These are phyloP conservation scores for Termitomyces sp. DNA, from an alignment of 768 basidiomycete genomes.

Conservation along the genomic window DNA sequence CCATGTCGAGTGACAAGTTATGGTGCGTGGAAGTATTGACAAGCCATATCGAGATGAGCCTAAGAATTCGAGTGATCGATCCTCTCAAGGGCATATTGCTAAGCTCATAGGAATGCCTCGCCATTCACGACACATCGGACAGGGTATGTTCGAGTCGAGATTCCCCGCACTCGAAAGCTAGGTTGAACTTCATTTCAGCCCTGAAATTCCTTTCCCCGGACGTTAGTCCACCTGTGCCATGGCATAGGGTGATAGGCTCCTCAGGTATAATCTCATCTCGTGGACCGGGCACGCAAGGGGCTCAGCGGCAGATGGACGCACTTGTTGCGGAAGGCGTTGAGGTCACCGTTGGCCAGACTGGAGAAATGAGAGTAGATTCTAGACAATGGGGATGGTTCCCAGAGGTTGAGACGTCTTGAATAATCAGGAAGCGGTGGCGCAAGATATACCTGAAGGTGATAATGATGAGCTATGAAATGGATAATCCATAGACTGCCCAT, in stretches of 20 bases:
- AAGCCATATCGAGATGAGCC: neutral
- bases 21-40: slow-evolving; percentile 33
- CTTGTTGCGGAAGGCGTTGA: slow-evolving; percentile 81
- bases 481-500: neutral
- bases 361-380: slow-evolving; percentile 55
- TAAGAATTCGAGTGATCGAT: neutral
- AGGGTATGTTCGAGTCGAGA: slow-evolving; percentile 41
- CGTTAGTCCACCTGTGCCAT: slow-evolving; percentile 64
- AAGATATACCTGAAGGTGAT: slow-evolving; percentile 3
- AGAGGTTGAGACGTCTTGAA: slow-evolving; percentile 13
- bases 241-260: slow-evolving; percentile 73
- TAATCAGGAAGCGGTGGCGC: neutral
- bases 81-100: slow-evolving; percentile 62
- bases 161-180: neutral
- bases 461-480: neutral
- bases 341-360: slow-evolving; percentile 51
- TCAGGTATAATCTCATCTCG: slow-evolving; percentile 75
- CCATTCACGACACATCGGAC: slow-evolving; percentile 77
- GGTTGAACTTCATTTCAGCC: slow-evolving; percentile 34
- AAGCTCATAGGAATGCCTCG: slow-evolving; percentile 76
- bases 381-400: slow-evolving; percentile 67
- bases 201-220: slow-evolving; percentile 65
- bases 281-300: slow-evolving; percentile 78
- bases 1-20: slow-evolving; percentile 67
- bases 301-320: slow-evolving; percentile 66